These are phyloP conservation scores for Xylaria curta DNA, from an alignment of 495 filamentous ascomycete genomes.

Conservation along the genomic window DNA sequence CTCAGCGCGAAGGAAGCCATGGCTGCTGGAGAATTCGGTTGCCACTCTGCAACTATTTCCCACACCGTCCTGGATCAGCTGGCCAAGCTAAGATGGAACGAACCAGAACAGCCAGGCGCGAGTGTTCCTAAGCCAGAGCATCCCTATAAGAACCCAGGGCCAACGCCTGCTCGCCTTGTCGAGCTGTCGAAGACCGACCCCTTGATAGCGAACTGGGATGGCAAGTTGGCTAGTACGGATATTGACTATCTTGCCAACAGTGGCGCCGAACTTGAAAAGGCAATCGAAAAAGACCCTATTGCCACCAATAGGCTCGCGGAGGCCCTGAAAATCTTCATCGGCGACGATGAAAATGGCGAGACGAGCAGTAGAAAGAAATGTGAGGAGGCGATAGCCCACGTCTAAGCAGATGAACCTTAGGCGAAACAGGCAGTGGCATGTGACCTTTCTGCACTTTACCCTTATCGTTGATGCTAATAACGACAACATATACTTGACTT, in stretches of 20 bases:
- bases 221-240: conserved; percentile 35
- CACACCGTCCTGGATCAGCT: conserved; percentile 35
- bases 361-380: conserved; percentile 37
- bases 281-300: conserved; percentile 34
- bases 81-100: conserved; percentile 34
- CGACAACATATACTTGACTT: not conserved
- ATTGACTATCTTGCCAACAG: conserved; percentile 40
- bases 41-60: conserved; percentile 38
- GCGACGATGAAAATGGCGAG: conserved; percentile 36
- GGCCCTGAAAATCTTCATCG: conserved; percentile 35
- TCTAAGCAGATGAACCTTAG: not conserved
- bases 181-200: conserved; percentile 35
- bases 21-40: conserved; percentile 39
- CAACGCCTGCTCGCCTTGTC: conserved; percentile 31
- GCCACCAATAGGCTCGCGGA: conserved; percentile 28
- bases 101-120: conserved; percentile 25
- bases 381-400: conserved; percentile 32
- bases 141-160: conserved; percentile 31
- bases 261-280: conserved; percentile 38
- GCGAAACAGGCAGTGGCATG: not conserved
- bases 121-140: conserved; percentile 35
- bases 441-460: not conserved
- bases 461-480: not conserved
- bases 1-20: conserved; percentile 38
- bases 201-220: conserved; percentile 31